Evolutionary conservation across 345 rosid genomes (phyloP), one percentile per base, ranked within the genome.

Genomic region (Linum usitatissimum): DNA sequence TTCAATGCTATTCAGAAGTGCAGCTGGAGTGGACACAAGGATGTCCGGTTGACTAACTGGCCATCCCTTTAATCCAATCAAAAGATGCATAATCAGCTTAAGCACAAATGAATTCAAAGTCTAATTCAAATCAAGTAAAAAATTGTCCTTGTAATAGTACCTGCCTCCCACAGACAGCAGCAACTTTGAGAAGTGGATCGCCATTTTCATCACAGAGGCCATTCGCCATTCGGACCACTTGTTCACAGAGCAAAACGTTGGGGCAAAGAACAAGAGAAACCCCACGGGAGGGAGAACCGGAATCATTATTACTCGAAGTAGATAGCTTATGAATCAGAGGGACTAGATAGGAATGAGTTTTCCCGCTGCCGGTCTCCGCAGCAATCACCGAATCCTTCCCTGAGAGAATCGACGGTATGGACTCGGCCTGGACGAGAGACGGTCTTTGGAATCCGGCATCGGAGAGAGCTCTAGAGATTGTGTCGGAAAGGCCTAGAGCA

Each of bases 311-410:
- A 51, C 2, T 39, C 0, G 57, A 70, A 60, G 39, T 40, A 13
- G 72, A 73, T 21, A 93, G 72, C 65, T 77, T 82, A 66, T 90
- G 75, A 31, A 93, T 79, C 21, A 93, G 69, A 20, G 98, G 97
- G 62, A 81, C 81, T 30, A 89, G 76, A 80, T 89, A 89, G 53
- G 95, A 67, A 69, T 87, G 88, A 38, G 97, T 87, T 79, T 92
- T 92, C 61, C 98, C 97, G 64, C 98, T 89, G 9, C 98, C 98
- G 6, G 98, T 92, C 72, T 92, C 98, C 9, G 98, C 97, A 6
- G 98, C 98, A 64, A 87, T 75, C 38, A 89, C 80, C 55, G 84
- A 95, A 76, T 92, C 98, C 71, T 87, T 89, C 60, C 97, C 94
- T 0, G 90, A 84, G 9, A 87, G 79, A 69, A 89, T 73, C 45